Percentiles rank a stretch among this genome's conserved stretches.
Conservation (phyloP, 2,329 filamentous ascomycete genomes). For the Penicillium glabrum region DNA sequence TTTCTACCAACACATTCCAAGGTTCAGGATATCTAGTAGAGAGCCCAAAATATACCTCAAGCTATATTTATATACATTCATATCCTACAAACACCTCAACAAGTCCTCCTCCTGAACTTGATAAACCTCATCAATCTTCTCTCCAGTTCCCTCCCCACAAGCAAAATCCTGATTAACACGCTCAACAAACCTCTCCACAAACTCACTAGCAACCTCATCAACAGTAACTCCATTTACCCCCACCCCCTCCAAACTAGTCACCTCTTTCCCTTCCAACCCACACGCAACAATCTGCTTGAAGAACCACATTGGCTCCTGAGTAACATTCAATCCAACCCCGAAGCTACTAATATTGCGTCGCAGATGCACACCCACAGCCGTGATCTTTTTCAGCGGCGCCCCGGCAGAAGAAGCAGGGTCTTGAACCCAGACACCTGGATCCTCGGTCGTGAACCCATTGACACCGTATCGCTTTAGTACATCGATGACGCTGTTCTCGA, state of each 20-base stretch:
- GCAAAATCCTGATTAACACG: constrained; percentile 38
- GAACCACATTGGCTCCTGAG: constrained; percentile 63
- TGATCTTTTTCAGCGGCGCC: constrained; percentile 64
- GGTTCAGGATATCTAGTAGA: too few relatives aligned
- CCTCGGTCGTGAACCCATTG: constrained; percentile 62
- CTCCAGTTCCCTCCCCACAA: constrained; percentile 30
- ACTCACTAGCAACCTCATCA: constrained; percentile 40
- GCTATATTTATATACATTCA: too few relatives aligned
- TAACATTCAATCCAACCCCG: constrained; percentile 69
- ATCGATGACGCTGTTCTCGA: constrained; percentile 74
- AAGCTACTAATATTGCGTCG: constrained; percentile 79
- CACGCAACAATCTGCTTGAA: constrained; percentile 79
- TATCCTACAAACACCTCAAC: background rate
- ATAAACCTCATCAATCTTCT: constrained; percentile 43
- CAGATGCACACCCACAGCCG: constrained; percentile 88
- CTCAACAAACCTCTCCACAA: constrained; percentile 41
- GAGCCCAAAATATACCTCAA: too few relatives aligned
- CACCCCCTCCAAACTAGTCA: constrained; percentile 70
- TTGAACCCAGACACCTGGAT: constrained; percentile 81
- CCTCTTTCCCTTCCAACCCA: constrained; percentile 74
- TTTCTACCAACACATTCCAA: too few relatives aligned
- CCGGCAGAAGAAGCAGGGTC: constrained; percentile 3
- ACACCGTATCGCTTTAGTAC: constrained; percentile 64
- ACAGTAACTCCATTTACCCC: constrained; percentile 29
- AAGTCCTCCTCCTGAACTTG: constrained; percentile 25